Conservation (phyloP, 169 alveolate genomes). For the Cryptosporidium muris region DNA sequence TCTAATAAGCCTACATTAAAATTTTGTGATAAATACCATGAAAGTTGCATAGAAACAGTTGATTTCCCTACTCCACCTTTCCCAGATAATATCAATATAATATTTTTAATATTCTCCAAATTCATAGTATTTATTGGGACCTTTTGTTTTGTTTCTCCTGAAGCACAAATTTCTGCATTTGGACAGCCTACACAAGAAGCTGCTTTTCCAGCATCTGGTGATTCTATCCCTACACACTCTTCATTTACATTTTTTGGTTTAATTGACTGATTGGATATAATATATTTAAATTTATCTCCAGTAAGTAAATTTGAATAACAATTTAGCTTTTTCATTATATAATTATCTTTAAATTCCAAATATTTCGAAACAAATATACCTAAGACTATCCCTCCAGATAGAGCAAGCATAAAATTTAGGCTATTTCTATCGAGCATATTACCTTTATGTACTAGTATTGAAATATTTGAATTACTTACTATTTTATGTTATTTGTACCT, state of each 20-base stretch:
- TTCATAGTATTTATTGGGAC: conserved; percentile 75
- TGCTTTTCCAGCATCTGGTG: conserved; percentile 88
- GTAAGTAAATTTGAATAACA: not conserved
- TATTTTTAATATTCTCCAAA: conserved; percentile 85
- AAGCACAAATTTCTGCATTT: conserved; percentile 90
- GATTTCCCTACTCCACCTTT: conserved; percentile 99
- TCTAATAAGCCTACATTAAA: conserved; percentile 93
- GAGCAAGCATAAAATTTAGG: not conserved
- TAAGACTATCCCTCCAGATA: conserved; percentile 17
- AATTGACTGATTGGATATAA: not conserved
- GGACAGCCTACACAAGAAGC: conserved; percentile 98
- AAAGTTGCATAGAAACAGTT: conserved; percentile 94
- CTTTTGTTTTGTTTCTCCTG: conserved; percentile 86
- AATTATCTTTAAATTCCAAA: not conserved
- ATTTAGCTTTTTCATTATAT: not conserved
- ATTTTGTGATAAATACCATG: conserved; percentile 72
- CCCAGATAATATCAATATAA: conserved; percentile 93
- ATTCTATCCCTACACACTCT: conserved; percentile 82
- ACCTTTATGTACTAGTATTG: too few relatives aligned
- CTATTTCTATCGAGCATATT: too few relatives aligned
- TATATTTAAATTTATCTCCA: not conserved
- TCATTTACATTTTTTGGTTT: conserved; percentile 13
- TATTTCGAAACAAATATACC: conserved; percentile 2
- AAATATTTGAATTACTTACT: too few relatives aligned
- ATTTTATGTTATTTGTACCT: too few relatives aligned